phyloP scores from a whole-genome alignment of 108 stramenopile species.

The Skeletonema tropicum region DNA sequence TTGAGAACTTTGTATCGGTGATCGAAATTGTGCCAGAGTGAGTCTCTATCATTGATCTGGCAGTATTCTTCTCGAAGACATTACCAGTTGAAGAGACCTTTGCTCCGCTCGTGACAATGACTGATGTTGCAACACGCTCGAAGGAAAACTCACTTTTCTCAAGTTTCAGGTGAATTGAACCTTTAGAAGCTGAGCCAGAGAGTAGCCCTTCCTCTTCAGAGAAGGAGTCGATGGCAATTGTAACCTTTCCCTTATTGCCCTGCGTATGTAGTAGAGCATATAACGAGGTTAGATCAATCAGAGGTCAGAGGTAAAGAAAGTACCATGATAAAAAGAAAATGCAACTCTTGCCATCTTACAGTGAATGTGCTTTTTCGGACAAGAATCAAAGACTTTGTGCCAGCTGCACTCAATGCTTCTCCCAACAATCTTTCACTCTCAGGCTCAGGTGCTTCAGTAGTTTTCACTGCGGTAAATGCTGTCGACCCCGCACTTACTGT shows the following conservation, averaged over 20 bases:
- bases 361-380: neutral
- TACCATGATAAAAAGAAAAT: neutral
- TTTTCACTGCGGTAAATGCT: neutral
- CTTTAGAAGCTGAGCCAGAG: neutral
- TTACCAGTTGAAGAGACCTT: conserved; percentile 19
- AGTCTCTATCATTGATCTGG: conserved; percentile 26
- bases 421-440: neutral
- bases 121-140: conserved; percentile 21
- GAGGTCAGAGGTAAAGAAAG: neutral
- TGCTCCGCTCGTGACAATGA: conserved; percentile 36
- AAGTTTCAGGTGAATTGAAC: conserved; percentile 15
- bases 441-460: neutral
- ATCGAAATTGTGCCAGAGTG: conserved; percentile 35
- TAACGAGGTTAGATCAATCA: neutral
- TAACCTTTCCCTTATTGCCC: conserved; percentile 21
- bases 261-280: neutral
- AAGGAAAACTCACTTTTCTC: conserved; percentile 18
- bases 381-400: neutral
- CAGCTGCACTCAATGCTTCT: neutral
- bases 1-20: conserved; percentile 22
- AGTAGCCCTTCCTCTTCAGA: neutral
- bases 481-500: neutral
- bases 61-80: conserved; percentile 33
- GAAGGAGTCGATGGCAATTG: conserved; percentile 1
- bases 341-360: neutral